phyloP scores from a whole-genome alignment of 2,329 filamentous ascomycete species.

The Monilinia fructicola region DNA sequence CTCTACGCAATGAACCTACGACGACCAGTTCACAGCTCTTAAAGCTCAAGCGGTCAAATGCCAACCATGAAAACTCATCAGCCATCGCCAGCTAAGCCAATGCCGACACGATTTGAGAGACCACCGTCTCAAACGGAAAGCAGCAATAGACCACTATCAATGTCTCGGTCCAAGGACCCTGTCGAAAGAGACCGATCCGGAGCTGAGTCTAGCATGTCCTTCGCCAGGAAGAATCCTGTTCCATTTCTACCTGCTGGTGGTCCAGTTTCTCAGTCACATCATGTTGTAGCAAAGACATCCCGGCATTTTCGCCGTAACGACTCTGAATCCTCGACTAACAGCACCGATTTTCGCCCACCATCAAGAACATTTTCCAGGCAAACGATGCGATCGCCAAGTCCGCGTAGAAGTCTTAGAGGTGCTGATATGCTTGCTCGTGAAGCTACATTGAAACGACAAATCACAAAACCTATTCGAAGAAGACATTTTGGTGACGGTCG shows the following conservation, averaged over 20 bases:
- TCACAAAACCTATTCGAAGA: conserved; percentile 69
- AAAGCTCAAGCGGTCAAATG: conserved; percentile 62
- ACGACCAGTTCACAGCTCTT: conserved; percentile 65
- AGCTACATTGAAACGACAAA: conserved; percentile 62
- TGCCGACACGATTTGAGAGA: conserved; percentile 52
- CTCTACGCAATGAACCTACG: conserved; percentile 59
- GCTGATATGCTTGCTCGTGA: conserved; percentile 43
- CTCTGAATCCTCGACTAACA: conserved; percentile 67
- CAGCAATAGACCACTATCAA: conserved; percentile 49
- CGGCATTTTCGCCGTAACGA: conserved; percentile 77
- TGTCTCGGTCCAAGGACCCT: conserved; percentile 68
- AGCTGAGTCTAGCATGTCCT: conserved; percentile 51
- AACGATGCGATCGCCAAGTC: conserved; percentile 57
- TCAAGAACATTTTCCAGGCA: conserved; percentile 60
- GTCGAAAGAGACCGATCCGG: conserved; percentile 55
- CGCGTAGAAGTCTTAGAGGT: conserved; percentile 49
- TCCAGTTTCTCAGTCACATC: conserved; percentile 73
- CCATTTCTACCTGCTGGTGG: conserved; percentile 80
- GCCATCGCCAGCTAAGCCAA: conserved; percentile 53
- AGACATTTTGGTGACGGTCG: conserved; percentile 87
- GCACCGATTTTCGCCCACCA: conserved; percentile 55
- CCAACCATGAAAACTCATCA: conserved; percentile 55
- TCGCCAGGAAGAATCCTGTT: conserved; percentile 59
- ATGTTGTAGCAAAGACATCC: conserved; percentile 68
- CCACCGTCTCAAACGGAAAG: conserved; percentile 59